phyloP scores from a whole-genome alignment of 768 basidiomycete genomes.

The Suillus hirtellus region DNA sequence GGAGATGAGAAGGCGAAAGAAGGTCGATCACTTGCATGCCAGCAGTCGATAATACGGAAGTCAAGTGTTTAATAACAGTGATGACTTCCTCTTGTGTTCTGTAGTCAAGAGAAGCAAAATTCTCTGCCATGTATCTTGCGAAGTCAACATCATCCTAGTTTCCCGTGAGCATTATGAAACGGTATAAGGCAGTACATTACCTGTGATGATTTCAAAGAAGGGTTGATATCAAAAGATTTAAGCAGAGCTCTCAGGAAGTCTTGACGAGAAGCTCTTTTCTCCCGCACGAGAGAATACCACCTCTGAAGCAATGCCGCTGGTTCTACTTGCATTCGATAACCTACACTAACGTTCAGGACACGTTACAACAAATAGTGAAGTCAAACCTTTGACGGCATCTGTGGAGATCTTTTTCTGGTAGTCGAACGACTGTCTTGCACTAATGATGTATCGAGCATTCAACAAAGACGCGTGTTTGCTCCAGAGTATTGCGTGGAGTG shows the following conservation, averaged over 20 bases:
- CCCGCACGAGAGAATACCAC: slow-evolving; percentile 91
- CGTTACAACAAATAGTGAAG: background rate
- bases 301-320: slow-evolving; percentile 78
- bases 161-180: background rate
- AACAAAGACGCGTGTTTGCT: slow-evolving; percentile 87
- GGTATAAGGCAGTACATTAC: slow-evolving; percentile 31
- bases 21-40: slow-evolving; percentile 82
- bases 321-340: slow-evolving; percentile 62
- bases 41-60: slow-evolving; percentile 70
- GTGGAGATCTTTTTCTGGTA: slow-evolving; percentile 68
- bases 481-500: slow-evolving; percentile 80
- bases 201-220: slow-evolving; percentile 56
- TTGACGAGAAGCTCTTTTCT: slow-evolving; percentile 82
- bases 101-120: slow-evolving; percentile 90
- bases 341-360: slow-evolving; percentile 35
- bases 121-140: slow-evolving; percentile 91
- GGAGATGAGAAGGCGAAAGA: slow-evolving; percentile 68
- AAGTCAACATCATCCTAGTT: slow-evolving; percentile 80
- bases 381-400: slow-evolving; percentile 53
- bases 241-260: slow-evolving; percentile 86
- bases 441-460: slow-evolving; percentile 81
- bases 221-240: slow-evolving; percentile 78
- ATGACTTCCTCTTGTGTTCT: slow-evolving; percentile 94
- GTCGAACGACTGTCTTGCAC: slow-evolving; percentile 77
- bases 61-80: slow-evolving; percentile 79